Conservation (phyloP, 2,329 filamentous ascomycete species). For the Ophiostoma quercus region DNA sequence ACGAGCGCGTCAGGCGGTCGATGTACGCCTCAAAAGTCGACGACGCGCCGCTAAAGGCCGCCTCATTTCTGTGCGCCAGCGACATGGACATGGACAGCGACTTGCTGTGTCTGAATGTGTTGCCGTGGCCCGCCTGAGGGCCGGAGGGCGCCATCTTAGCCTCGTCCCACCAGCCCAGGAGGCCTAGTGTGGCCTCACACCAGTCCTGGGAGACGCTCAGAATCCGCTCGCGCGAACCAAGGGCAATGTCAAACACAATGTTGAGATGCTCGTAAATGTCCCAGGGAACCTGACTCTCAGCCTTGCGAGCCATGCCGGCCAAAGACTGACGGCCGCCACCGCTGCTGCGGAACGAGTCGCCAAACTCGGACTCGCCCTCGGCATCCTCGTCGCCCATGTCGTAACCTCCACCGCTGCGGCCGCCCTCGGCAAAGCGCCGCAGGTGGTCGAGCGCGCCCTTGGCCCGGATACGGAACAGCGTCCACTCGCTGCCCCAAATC, state of each 20-base stretch:
- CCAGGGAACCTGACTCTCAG: constrained; percentile 84
- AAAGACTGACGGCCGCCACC: constrained; percentile 42
- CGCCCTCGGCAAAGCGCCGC: constrained; percentile 74
- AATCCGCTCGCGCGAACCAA: constrained; percentile 71
- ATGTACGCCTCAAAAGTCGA: constrained; percentile 62
- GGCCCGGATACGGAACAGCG: constrained; percentile 71
- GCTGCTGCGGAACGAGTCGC: constrained; percentile 35
- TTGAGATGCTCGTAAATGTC: constrained; percentile 81
- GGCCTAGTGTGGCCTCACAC: constrained; percentile 78
- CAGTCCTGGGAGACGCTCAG: constrained; percentile 77
- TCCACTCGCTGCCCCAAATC: constrained; percentile 75
- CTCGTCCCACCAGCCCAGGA: constrained; percentile 92
- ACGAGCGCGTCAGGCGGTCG: constrained; percentile 64
- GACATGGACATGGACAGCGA: constrained; percentile 21
- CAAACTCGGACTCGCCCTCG: constrained; percentile 33
- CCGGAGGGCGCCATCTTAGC: constrained; percentile 33
- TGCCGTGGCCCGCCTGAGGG: constrained; percentile 34
- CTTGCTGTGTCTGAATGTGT: constrained; percentile 16
- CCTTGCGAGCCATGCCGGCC: constrained; percentile 66
- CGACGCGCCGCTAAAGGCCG: constrained; percentile 41
- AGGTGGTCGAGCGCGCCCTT: constrained; percentile 64
- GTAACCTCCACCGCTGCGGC: constrained; percentile 33
- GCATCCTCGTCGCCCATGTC: constrained; percentile 58
- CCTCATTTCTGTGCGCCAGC: constrained; percentile 26
- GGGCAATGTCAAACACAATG: constrained; percentile 71